Conservation (phyloP, 257 asterid genomes). For the Solanum paucissectum region DNA sequence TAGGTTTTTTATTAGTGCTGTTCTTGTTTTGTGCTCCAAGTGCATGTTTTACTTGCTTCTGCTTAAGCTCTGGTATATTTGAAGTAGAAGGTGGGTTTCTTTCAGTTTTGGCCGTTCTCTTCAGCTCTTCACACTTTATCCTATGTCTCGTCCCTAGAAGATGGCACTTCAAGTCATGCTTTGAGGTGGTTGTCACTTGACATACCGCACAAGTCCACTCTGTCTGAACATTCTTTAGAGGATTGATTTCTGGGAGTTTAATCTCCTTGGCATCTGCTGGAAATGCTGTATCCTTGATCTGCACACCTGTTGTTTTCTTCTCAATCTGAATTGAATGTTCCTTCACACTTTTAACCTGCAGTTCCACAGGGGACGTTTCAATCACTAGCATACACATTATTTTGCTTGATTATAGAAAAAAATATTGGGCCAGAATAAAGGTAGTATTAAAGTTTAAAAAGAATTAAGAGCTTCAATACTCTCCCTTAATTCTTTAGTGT, state of each 20-base stretch:
- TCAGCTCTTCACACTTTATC: background rate
- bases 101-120: background rate
- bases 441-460: background rate
- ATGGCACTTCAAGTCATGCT: constrained; percentile 16
- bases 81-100: background rate
- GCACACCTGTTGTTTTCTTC: background rate
- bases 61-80: background rate
- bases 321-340: background rate
- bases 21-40: background rate
- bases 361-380: background rate
- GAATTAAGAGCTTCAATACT: background rate
- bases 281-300: constrained; percentile 1
- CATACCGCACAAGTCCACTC: constrained; percentile 32
- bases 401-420: background rate
- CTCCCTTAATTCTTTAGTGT: background rate
- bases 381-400: background rate
- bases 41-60: background rate
- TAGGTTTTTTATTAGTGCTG: background rate
- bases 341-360: background rate
- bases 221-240: constrained; percentile 3
- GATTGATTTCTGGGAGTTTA: background rate
- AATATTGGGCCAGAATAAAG: background rate
- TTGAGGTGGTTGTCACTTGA: constrained; percentile 14
- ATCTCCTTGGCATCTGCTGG: background rate
- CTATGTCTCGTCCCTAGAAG: constrained; percentile 27